Percentiles rank a stretch among this genome's conserved stretches.
phyloP scores from a whole-genome alignment of 1,284 basidiomycete genomes.

The Hymenochaete sp. region DNA sequence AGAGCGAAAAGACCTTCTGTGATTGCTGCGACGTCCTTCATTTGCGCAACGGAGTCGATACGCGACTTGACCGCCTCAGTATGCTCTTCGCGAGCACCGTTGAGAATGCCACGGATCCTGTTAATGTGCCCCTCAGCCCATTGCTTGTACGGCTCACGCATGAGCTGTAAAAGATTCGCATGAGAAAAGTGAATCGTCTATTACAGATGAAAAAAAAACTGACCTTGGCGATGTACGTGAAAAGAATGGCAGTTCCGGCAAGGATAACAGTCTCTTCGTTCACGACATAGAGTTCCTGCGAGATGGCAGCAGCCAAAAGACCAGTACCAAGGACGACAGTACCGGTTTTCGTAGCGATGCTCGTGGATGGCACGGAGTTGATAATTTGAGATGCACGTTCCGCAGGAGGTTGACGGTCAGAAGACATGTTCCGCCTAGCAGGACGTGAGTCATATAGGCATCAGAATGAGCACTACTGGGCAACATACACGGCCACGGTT shows the following conservation, averaged over 20 bases:
- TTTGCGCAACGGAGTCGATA: conserved; percentile 83
- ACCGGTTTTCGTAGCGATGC: conserved; percentile 90
- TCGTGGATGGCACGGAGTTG: conserved; percentile 85
- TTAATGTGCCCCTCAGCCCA: conserved; percentile 89
- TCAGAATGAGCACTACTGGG: conserved; percentile 5
- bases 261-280: conserved; percentile 90
- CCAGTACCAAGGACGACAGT: conserved; percentile 88
- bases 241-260: conserved; percentile 80
- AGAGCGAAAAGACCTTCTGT: conserved; percentile 88
- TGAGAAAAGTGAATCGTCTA: neutral
- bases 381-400: conserved; percentile 89
- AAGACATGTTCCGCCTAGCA: conserved; percentile 57
- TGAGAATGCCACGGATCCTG: conserved; percentile 77
- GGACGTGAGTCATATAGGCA: conserved; percentile 4
- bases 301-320: conserved; percentile 87
- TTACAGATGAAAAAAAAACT: neutral
- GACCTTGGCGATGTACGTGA: conserved; percentile 79
- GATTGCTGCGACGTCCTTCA: conserved; percentile 90
- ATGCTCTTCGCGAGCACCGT: conserved; percentile 81
- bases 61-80: conserved; percentile 90
- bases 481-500: conserved; percentile 48
- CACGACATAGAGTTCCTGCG: conserved; percentile 94
- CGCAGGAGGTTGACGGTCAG: conserved; percentile 64
- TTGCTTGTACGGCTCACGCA: conserved; percentile 81
- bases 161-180: conserved; percentile 32